A percentile compares a stretch with the other conserved stretches of the same genome.
Conservation (phyloP, 768 basidiomycete species). For the Crucibulum laeve region DNA sequence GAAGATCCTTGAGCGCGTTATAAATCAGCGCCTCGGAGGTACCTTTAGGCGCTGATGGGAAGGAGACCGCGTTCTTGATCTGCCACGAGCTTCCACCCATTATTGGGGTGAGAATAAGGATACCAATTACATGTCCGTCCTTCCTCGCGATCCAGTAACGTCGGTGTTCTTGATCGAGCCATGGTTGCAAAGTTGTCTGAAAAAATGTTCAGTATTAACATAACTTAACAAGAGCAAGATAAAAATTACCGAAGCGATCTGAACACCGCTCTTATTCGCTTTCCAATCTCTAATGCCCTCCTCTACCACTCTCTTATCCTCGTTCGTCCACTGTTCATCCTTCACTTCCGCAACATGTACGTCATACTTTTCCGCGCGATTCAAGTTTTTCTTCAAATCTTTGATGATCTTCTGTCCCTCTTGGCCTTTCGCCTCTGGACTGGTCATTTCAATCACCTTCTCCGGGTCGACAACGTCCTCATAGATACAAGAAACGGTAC, state of each 20-base stretch:
- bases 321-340: conserved; percentile 32
- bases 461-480: conserved; percentile 55
- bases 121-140: conserved; percentile 31
- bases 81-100: conserved; percentile 35
- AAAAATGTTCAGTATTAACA: neutral
- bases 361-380: conserved; percentile 49
- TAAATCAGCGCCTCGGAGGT: conserved; percentile 51
- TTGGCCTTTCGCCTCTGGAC: conserved; percentile 27
- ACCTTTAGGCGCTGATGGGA: conserved; percentile 49
- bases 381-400: conserved; percentile 58
- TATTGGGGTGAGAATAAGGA: conserved; percentile 49
- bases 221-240: neutral
- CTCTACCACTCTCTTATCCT: conserved; percentile 43
- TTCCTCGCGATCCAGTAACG: conserved; percentile 52
- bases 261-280: conserved; percentile 45
- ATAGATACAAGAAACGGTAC: conserved; percentile 56
- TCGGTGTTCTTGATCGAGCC: conserved; percentile 51
- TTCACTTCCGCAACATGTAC: conserved; percentile 44
- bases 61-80: conserved; percentile 53
- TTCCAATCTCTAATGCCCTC: conserved; percentile 56
- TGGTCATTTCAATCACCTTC: conserved; percentile 35
- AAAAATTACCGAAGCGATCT: conserved; percentile 43
- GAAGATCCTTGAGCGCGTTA: conserved; percentile 37
- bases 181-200: conserved; percentile 45
- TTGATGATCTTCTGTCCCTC: conserved; percentile 40